A percentile compares a stretch with the other conserved stretches of the same genome.
These are phyloP conservation scores for Fusarium sp. DNA, from an alignment of 2,329 filamentous ascomycete genomes.

Conservation along the genomic window DNA sequence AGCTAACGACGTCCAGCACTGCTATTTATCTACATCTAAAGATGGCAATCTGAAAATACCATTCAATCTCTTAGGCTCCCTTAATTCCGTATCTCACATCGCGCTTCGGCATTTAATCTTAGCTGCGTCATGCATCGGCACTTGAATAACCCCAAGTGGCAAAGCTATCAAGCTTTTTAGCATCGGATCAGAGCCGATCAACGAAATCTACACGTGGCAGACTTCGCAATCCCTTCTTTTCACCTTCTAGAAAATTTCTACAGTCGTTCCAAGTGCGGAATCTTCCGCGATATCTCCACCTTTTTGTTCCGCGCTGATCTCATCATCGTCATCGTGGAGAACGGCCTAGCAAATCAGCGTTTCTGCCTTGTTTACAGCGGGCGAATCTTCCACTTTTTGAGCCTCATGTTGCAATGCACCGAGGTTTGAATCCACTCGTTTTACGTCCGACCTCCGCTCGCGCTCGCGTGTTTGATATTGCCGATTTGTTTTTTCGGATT, in stretches of 20 bases:
- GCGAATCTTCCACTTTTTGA: background rate
- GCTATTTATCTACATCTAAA: background rate
- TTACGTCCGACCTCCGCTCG: background rate
- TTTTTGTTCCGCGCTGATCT: background rate
- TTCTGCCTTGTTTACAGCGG: no score
- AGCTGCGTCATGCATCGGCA: background rate
- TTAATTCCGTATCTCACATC: background rate
- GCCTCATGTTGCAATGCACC: conserved; percentile 2
- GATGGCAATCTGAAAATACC: background rate
- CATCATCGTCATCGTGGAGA: background rate
- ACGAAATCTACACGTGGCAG: background rate
- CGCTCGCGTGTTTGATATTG: conserved; percentile 1
- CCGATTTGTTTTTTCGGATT: background rate
- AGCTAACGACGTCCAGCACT: no score
- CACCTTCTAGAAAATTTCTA: background rate
- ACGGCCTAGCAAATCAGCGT: background rate
- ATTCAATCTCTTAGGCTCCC: background rate
- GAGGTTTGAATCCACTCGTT: background rate
- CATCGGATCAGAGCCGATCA: background rate
- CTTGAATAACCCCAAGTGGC: background rate
- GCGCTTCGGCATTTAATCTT: background rate
- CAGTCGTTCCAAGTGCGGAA: background rate
- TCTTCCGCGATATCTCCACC: background rate
- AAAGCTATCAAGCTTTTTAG: no score
- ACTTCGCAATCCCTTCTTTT: background rate